These are phyloP conservation scores for Umbelopsis vinacea DNA, from an alignment of 192 early-diverging fungal genomes.

Conservation along the genomic window DNA sequence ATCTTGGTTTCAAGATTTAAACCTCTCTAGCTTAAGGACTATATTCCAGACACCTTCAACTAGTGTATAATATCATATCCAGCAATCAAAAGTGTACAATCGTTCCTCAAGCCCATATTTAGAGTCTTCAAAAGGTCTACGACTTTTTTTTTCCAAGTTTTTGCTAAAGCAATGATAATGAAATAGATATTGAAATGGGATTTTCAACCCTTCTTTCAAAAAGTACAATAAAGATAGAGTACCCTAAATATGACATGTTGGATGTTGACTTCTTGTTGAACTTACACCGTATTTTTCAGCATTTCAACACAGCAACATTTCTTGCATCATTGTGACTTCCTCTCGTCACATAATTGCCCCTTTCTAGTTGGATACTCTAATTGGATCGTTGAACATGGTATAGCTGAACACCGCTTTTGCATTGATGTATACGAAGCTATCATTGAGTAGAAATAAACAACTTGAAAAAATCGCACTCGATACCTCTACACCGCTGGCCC, in stretches of 20 bases:
- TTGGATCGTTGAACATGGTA: too few relatives aligned
- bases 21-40: not conserved
- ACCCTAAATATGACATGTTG: too few relatives aligned
- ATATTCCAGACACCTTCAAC: not conserved
- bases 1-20: constrained; percentile 93
- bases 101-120: not conserved
- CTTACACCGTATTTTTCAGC: not conserved
- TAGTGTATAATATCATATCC: not conserved
- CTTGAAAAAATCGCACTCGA: too few relatives aligned
- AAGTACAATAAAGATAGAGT: not conserved
- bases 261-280: too few relatives aligned
- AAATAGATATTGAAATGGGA: not conserved
- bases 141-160: not conserved
- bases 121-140: not conserved
- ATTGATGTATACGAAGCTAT: too few relatives aligned
- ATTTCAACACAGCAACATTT: not conserved
- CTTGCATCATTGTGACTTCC: constrained; percentile 2
- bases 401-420: too few relatives aligned
- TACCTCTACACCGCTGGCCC: too few relatives aligned
- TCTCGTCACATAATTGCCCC: too few relatives aligned
- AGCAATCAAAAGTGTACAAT: not conserved
- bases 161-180: not conserved
- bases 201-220: not conserved
- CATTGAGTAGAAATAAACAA: too few relatives aligned
- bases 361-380: too few relatives aligned